Evolutionary conservation across 305 asterid genomes (phyloP).

Genomic region (Solanum hybrid): DNA sequence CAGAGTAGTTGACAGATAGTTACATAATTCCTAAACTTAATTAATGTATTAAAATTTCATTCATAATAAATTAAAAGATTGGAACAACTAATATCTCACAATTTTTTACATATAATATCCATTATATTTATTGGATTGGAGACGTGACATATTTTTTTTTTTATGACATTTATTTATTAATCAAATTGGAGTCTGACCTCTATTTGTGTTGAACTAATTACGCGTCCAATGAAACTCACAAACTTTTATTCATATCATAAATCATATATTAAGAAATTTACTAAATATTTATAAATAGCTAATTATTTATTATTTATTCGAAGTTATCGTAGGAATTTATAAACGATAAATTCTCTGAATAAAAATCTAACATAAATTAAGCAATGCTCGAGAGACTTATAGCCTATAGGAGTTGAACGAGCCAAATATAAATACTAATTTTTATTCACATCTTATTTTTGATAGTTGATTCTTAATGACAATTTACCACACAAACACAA

Average conservation of each 20-base stretch:
- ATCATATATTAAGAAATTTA: too few species aligned
- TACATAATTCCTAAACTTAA: background rate
- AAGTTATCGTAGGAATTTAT: background rate
- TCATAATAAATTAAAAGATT: background rate
- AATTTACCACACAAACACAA: background rate
- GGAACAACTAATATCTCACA: background rate
- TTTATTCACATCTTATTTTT: background rate
- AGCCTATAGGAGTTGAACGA: background rate
- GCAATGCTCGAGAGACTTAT: background rate
- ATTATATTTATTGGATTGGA: background rate
- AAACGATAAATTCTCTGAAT: background rate
- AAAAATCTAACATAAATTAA: background rate
- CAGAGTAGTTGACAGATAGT: background rate
- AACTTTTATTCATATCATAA: too few species aligned
- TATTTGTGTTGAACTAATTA: background rate
- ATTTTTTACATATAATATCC: background rate
- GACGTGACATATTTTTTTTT: background rate
- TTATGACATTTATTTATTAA: background rate
- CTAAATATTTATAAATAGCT: too few species aligned
- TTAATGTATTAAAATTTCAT: background rate
- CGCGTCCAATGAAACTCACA: background rate
- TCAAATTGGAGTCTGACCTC: background rate
- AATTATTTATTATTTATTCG: background rate
- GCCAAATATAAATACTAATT: background rate
- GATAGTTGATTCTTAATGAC: background rate